Evolutionary conservation across 2,329 filamentous ascomycete genomes (phyloP).

Genomic region (Alternaria metachromatica): DNA sequence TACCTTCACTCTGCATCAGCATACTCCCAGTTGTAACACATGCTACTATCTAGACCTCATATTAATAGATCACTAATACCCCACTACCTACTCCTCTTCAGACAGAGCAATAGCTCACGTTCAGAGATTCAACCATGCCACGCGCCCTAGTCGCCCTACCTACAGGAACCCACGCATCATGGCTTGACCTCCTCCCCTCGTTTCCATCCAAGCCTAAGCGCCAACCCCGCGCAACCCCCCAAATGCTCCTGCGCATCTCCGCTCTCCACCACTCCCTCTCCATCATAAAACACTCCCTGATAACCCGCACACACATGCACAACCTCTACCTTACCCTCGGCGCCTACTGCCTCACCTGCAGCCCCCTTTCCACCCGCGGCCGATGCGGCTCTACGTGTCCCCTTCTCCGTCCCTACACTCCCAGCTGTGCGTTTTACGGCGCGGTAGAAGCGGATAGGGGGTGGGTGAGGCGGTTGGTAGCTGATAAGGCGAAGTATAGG

Average conservation of each 20-base stretch:
- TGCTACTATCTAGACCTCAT: background rate
- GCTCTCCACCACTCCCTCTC: background rate
- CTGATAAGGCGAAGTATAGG: background rate
- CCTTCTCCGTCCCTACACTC: background rate
- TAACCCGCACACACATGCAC: background rate
- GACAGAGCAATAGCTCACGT: background rate
- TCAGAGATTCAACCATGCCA: background rate
- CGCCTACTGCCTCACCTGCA: background rate
- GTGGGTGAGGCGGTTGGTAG: background rate
- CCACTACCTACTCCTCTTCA: background rate
- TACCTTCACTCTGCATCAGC: background rate
- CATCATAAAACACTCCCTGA: background rate
- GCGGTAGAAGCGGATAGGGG: background rate
- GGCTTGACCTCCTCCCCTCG: background rate
- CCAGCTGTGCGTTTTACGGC: background rate
- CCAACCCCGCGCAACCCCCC: background rate
- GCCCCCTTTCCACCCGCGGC: background rate
- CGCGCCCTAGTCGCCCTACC: background rate
- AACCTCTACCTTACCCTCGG: background rate
- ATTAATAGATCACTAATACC: background rate
- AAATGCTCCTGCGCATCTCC: background rate
- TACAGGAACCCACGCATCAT: background rate
- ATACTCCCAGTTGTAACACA: too few relatives aligned
- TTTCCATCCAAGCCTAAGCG: background rate
- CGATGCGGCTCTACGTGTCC: slow-evolving; percentile 1